Base-by-base conservation (phyloP, 148 eudicot species). In the Silene latifolia region DNA sequence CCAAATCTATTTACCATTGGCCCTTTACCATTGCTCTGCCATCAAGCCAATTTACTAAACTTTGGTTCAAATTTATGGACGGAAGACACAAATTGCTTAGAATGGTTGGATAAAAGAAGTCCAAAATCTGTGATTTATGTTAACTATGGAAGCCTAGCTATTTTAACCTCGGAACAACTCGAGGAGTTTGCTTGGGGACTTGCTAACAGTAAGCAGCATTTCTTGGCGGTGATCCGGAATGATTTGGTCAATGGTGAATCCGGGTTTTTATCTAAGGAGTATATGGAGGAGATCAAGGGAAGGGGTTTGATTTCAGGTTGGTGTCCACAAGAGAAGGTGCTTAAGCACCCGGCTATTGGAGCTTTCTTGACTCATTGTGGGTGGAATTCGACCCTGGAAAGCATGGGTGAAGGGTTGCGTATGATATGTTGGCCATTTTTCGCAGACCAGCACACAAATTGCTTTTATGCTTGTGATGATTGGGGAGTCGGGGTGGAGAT, bases 401-500 rank as follows among this genome's bases (percentile, higher is more conserved):
- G 83, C 21, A 71, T 87, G n/a, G 21, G 65, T 20, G 76, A 62
- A 13, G 86, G 88, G 23, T 81, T 83, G 75, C 88, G 86, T 3
- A 81, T 85, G 82, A 69, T 87, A 21, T 87, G 86, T 72, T 84
- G 88, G 88, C 86, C 87, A 2, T 84, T 78, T 59, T 77, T 82
- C 19, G 79, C 83, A 0, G 87, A 84, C 35, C 90, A 88, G 23
- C 87, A 72, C 14, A 82, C 71, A 7, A 88, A 88, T 75, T 75
- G 89, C 53, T 58, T 32, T 19, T 81, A 76, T 66, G 24, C 65
- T 17, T 75, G 86, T 7, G 27, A 63, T 0, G 73, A 81, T 25
- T 88, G 91, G 91, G 83, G 83, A 39, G 42, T 86, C 10, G 91
- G 91, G 32, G 66, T 84, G 82, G 86, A 85, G 78, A 81, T 86